Conservation (phyloP, 2,329 filamentous ascomycete species). For the Zymoseptoria passerinii region DNA sequence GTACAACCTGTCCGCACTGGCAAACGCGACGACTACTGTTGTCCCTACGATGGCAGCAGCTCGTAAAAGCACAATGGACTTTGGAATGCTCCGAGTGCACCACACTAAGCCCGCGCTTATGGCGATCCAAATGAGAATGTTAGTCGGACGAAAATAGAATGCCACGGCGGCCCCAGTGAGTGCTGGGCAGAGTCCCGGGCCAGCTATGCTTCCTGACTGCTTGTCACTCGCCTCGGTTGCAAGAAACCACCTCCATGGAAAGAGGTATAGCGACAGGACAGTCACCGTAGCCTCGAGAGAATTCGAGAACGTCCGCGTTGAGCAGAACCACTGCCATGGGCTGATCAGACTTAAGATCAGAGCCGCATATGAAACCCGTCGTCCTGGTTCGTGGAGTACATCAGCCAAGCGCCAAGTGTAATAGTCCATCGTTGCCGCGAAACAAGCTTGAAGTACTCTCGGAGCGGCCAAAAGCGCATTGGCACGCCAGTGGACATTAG, state of each 20-base stretch:
- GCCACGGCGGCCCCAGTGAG: slow-evolving; percentile 71
- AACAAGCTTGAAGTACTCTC: slow-evolving; percentile 64
- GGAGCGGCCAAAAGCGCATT: slow-evolving; percentile 64
- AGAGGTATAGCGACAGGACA: slow-evolving; percentile 66
- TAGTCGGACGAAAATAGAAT: slow-evolving; percentile 81
- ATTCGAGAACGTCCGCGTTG: slow-evolving; percentile 88
- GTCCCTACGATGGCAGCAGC: slow-evolving; percentile 32
- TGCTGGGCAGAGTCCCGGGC: slow-evolving; percentile 37
- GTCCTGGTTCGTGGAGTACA: slow-evolving; percentile 60
- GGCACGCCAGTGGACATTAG: slow-evolving; percentile 50
- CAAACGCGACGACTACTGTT: slow-evolving; percentile 54
- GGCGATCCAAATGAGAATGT: slow-evolving; percentile 72
- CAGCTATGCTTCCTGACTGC: slow-evolving; percentile 26
- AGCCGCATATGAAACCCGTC: slow-evolving; percentile 57
- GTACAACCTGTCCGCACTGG: slow-evolving; percentile 60
- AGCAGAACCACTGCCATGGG: slow-evolving; percentile 96
- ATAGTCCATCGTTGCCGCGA: slow-evolving; percentile 73
- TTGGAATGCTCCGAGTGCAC: slow-evolving; percentile 31
- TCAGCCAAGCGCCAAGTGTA: slow-evolving; percentile 78
- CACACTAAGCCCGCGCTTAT: slow-evolving; percentile 50
- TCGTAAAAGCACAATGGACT: slow-evolving; percentile 8
- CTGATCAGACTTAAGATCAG: slow-evolving; percentile 63
- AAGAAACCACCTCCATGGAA: slow-evolving; percentile 62
- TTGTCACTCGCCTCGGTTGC: slow-evolving; percentile 36
- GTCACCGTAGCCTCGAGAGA: slow-evolving; percentile 87